Evolutionary conservation across 108 stramenopile genomes (phyloP), one percentile per base, ranked within the genome.

Genomic region (Nannochloropsis gaditana): DNA sequence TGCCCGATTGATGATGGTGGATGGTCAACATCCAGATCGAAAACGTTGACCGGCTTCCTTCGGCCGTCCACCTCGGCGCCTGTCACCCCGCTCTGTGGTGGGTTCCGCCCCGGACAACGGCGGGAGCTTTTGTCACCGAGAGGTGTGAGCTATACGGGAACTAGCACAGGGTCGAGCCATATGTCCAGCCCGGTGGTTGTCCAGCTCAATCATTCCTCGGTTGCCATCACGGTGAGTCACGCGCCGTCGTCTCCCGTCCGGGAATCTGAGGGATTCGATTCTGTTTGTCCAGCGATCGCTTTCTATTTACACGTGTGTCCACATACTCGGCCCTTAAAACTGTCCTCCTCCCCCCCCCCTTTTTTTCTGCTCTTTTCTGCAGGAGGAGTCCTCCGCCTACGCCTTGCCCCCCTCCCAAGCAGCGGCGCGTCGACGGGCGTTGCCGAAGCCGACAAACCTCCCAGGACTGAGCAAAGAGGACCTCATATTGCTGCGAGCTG

Each of bases 401-500:
- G 15, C 41, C 6, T 80, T n/a, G 10, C 85, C 21, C 2, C 19
- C 83, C 8, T 31, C 83, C 9, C 21, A 9, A 31, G 83, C 83
- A n/a, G 31, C 80, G 79, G 9, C 79, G 42, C 43, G 84, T 80
- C 10, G 79, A 79, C 44, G 80, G 21, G 9, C 79, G 43, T 5
- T 79, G 79, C 44, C 81, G 21, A 45, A 81, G 81, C 83, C 84
- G 41, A 44, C 87, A 21, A 80, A 80, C 21, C 82, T 90, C 15
- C 88, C 89, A 5, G 3, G 21, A 10, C 59, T 90, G 41, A 87
- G 21, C 45, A 44, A 83, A 42, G 85, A 89, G 31, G 89, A 90
- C 3, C 11, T 89, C 9, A 79, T 85, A 5, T 84, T 82, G 79
- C 86, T 90, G 10, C 88, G 88, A 3, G 83, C 86, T n/a, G 90